These are phyloP conservation scores for Mucor piriformis DNA, from an alignment of 371 early-diverging fungal genomes.

Conservation along the genomic window DNA sequence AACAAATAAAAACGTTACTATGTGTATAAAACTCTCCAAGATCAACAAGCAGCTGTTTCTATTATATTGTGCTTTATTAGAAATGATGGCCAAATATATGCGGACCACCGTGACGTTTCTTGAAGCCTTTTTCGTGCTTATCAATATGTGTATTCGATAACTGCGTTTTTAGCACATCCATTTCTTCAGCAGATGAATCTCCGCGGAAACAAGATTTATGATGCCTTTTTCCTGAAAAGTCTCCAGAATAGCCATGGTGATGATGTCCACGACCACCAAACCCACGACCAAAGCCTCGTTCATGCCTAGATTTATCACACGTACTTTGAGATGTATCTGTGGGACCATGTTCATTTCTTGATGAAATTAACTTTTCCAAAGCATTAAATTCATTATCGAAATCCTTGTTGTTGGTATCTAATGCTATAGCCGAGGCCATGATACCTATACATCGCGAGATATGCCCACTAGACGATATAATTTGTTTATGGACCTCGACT, in stretches of 20 bases:
- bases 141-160: background rate
- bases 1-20: background rate
- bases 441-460: background rate
- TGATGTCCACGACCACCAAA: background rate
- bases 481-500: background rate
- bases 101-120: too few species aligned
- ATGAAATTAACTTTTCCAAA: background rate
- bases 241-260: background rate
- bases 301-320: too few species aligned
- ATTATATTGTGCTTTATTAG: too few species aligned
- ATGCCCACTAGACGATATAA: background rate
- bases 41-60: too few species aligned
- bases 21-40: background rate
- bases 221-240: background rate
- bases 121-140: background rate
- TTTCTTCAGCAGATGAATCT: background rate
- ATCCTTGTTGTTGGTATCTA: background rate
- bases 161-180: background rate
- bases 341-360: background rate
- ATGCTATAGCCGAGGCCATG: background rate
- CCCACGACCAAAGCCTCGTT: background rate
- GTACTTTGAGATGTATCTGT: too few species aligned
- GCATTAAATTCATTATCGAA: background rate
- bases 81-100: too few species aligned
- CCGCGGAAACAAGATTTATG: background rate